Percentiles rank a stretch among this genome's conserved stretches.
These are phyloP conservation scores for Ceratocystis harringtonii DNA, from an alignment of 2,329 filamentous ascomycete species.

Conservation along the genomic window DNA sequence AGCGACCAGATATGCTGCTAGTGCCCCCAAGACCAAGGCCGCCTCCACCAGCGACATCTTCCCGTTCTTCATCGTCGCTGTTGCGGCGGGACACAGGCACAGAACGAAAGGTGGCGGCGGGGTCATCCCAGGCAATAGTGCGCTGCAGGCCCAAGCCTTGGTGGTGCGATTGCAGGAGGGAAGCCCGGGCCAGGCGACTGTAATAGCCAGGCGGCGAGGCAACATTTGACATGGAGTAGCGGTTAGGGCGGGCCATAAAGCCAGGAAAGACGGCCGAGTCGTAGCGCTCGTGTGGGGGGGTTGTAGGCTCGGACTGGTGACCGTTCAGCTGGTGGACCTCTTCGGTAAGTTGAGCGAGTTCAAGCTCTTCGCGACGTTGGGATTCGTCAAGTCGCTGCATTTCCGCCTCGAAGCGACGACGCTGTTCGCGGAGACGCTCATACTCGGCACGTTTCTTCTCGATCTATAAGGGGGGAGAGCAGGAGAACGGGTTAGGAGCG, in stretches of 20 bases:
- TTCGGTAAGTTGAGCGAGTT: conserved; percentile 72
- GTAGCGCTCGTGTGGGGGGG: conserved; percentile 83
- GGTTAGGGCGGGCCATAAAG: conserved; percentile 68
- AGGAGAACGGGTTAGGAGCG: background rate
- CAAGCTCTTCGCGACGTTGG: conserved; percentile 66
- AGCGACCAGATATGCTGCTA: conserved; percentile 36
- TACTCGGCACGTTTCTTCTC: conserved; percentile 91
- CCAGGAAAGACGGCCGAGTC: conserved; percentile 54
- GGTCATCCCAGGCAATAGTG: conserved; percentile 42
- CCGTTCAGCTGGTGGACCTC: conserved; percentile 53
- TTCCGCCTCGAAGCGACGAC: conserved; percentile 77
- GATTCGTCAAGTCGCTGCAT: conserved; percentile 81
- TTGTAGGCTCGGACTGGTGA: conserved; percentile 87
- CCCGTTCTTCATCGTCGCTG: conserved; percentile 71
- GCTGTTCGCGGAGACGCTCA: conserved; percentile 78
- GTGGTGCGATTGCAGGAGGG: conserved; percentile 55
- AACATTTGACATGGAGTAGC: conserved; percentile 79
- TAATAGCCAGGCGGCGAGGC: conserved; percentile 64
- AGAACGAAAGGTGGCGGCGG: conserved; percentile 64
- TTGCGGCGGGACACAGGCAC: conserved; percentile 77
- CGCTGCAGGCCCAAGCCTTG: conserved; percentile 41
- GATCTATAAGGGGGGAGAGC: conserved; percentile 38
- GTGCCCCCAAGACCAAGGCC: too few species aligned
- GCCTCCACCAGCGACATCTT: conserved; percentile 30
- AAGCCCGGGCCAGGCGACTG: conserved; percentile 49